phyloP scores from a whole-genome alignment of 257 asterid species.

The Salvia miltiorrhiza region DNA sequence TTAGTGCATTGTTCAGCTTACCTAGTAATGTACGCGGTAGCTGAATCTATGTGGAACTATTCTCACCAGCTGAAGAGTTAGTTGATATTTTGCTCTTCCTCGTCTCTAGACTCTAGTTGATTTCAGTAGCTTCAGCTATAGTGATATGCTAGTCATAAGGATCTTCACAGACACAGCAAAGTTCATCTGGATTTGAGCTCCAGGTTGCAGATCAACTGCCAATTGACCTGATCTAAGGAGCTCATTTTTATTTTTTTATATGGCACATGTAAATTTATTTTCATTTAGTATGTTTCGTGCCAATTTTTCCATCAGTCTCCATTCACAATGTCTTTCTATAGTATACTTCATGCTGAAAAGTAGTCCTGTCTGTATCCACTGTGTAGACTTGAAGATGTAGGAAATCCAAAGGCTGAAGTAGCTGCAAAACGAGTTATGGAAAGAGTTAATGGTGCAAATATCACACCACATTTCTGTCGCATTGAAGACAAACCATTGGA shows the following conservation, averaged over 20 bases:
- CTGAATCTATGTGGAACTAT: neutral
- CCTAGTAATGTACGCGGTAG: neutral
- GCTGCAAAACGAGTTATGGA: conserved; percentile 97
- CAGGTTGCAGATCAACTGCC: conserved; percentile 5
- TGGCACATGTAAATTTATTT: conserved; percentile 1
- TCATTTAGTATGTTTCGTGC: neutral
- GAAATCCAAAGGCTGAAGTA: conserved; percentile 98
- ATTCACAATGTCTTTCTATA: neutral
- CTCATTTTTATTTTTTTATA: neutral
- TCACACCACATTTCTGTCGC: conserved; percentile 89
- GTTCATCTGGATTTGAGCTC: conserved; percentile 8
- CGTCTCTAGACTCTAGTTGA: neutral
- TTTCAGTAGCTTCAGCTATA: conserved; percentile 1
- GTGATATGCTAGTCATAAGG: neutral
- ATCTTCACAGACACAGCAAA: neutral
- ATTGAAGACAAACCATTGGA: conserved; percentile 92
- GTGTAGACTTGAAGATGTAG: conserved; percentile 92
- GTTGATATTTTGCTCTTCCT: neutral
- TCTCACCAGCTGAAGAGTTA: neutral
- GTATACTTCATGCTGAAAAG: conserved; percentile 18
- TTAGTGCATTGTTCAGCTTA: neutral
- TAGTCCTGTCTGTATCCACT: conserved; percentile 5
- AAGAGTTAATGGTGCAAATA: conserved; percentile 79
- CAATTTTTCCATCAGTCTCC: neutral
- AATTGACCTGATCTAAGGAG: neutral